Evolutionary conservation across 1,284 basidiomycete genomes (phyloP), one percentile per base, ranked within the genome.

Genomic region (Gastroboletus turbinatus): DNA sequence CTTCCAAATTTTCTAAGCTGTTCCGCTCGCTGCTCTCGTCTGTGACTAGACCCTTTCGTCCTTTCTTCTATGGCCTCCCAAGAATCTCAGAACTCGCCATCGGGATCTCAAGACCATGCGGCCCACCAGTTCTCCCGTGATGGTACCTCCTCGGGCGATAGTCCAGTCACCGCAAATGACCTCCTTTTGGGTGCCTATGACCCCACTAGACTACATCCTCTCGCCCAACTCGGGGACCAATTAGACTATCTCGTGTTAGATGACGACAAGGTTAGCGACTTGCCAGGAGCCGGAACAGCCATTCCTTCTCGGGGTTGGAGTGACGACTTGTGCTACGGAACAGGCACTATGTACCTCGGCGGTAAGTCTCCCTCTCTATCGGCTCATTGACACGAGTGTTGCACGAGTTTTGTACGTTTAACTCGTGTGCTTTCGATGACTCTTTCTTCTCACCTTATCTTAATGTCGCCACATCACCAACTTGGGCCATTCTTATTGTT

Each of bases 281-380:
- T 96, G 64, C 90, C 92, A 71, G 93, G 95, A 58, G 83, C 90
- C 68, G 83, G 82, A 67, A 91, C 92, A 60, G 91, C 94, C 60
- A 83, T 96, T 64, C 93, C 94, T 66, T 92, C 90, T 71, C 82
- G 97, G 75, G 96, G 97, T 57, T 99, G 95, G 96, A 94, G 94
- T 76, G 97, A 99, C 79, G 97, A 99, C 77, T 80, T 99, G 59
- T 98, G 95, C 84, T 98, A 99, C 77, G 97, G 97, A 65, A 98
- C 96, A 67, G 97, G 97, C 56, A 97, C 96, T 62, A 98, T 96
- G 77, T 99, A 99, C 85, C 87, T 99, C 54, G 84, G 92, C 70
- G 97, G 96, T 96, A 73, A 71, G 94, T 87, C 48, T 56, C 67
- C 76, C 78, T 80, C 76, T 80, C 79, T 80, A 82, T 85, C 71